Conservation (phyloP, 2,329 filamentous ascomycete genomes). For the Cercospora brassicicola region DNA sequence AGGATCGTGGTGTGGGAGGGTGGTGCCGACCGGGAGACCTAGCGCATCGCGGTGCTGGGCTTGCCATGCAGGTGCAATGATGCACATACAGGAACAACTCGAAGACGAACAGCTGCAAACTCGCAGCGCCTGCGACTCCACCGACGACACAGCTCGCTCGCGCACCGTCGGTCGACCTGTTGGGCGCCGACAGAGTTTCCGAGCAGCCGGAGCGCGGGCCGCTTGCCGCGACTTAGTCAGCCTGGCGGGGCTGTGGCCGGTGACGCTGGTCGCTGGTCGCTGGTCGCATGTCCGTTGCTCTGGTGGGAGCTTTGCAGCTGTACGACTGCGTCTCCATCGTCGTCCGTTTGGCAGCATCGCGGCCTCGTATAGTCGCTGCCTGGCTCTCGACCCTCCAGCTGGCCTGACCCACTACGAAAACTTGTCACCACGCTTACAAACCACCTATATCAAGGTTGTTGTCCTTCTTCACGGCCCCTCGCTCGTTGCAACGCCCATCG, state of each 20-base stretch:
- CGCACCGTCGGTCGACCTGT: background rate
- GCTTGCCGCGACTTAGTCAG: background rate
- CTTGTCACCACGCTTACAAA: background rate
- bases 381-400: slow-evolving; percentile 3
- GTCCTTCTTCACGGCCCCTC: background rate
- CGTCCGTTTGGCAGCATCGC: background rate
- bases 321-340: background rate
- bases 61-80: background rate
- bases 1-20: background rate
- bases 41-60: background rate
- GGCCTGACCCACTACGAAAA: background rate
- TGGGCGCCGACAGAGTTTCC: background rate
- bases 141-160: background rate
- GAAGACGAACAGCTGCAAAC: background rate
- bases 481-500: background rate
- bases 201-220: background rate
- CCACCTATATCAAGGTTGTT: slow-evolving; percentile 3
- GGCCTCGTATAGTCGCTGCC: slow-evolving; percentile 7
- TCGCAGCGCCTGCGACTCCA: background rate
- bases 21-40: background rate
- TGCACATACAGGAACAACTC: background rate
- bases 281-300: background rate
- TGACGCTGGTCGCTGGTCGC: background rate
- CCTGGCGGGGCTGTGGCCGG: background rate
- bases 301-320: background rate